A percentile compares a stretch with the other conserved stretches of the same genome.
phyloP scores from a whole-genome alignment of 116 monocot genomes.

The Iris pallida region DNA sequence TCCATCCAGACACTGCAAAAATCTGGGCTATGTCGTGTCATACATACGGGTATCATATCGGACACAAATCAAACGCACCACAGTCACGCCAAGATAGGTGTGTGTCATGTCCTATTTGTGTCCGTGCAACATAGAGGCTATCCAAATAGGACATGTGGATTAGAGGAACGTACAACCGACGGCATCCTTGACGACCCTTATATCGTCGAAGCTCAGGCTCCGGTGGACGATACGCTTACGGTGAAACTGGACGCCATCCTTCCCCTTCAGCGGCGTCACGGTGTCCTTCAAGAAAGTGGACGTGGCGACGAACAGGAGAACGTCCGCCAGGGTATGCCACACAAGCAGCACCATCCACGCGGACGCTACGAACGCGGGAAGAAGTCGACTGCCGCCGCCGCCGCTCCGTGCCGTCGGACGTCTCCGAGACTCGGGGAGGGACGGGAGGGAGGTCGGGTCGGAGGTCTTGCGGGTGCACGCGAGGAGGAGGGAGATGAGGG shows the following conservation, averaged over 20 bases:
- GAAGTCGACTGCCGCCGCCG: too few relatives aligned
- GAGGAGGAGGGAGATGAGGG: constrained; percentile 80
- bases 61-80: too few relatives aligned
- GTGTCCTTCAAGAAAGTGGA: constrained; percentile 50
- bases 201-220: constrained; percentile 49
- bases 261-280: constrained; percentile 59
- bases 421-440: constrained; percentile 24
- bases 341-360: constrained; percentile 25
- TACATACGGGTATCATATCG: too few relatives aligned
- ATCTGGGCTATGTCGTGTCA: too few relatives aligned
- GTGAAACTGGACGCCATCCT: constrained; percentile 36
- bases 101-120: not conserved
- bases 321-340: constrained; percentile 50
- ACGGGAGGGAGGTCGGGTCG: constrained; percentile 46
- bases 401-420: not conserved
- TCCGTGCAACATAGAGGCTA: not conserved
- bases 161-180: constrained; percentile 39
- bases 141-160: not conserved
- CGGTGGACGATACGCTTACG: constrained; percentile 59
- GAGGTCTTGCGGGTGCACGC: constrained; percentile 73
- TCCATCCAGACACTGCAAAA: too few relatives aligned
- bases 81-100: not conserved
- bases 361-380: not conserved
- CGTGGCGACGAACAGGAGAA: constrained; percentile 33
- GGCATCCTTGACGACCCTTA: constrained; percentile 57